Percentiles rank a stretch among this genome's conserved stretches.
Conservation (phyloP, 805 yeast species). For the Suhomyces kilbournensis region DNA sequence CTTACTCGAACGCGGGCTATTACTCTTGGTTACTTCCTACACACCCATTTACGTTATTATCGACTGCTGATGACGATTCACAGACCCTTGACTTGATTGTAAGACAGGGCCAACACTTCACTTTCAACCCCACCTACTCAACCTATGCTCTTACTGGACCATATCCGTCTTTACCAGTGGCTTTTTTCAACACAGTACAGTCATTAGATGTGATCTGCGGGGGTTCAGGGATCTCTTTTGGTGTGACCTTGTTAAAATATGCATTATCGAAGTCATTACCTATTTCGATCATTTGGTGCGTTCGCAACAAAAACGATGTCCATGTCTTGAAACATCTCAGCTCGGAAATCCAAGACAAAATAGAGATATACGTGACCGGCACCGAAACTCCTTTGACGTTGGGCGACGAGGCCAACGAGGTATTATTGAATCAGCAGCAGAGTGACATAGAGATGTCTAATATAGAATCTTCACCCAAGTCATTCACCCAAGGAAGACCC, state of each 20-base stretch:
- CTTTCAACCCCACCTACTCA: conserved; percentile 16
- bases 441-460: conserved; percentile 13
- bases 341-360: not conserved
- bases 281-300: conserved; percentile 54
- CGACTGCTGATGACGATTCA: conserved; percentile 36
- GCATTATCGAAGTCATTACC: conserved; percentile 22
- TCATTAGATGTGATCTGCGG: conserved; percentile 59
- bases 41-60: conserved; percentile 66
- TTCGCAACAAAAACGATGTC: conserved; percentile 45
- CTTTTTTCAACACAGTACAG: conserved; percentile 47
- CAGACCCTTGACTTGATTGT: conserved; percentile 42
- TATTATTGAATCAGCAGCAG: conserved; percentile 15
- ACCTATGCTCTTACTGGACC: conserved; percentile 30
- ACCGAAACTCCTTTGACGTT: conserved; percentile 1
- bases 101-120: conserved; percentile 31
- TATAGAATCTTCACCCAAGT: conserved; percentile 12
- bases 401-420: conserved; percentile 16
- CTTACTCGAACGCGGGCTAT: conserved; percentile 5
- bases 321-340: conserved; percentile 42
- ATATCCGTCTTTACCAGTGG: conserved; percentile 43
- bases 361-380: conserved; percentile 8
- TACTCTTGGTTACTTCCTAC: conserved; percentile 48
- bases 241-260: conserved; percentile 49
- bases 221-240: conserved; percentile 71
- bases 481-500: conserved; percentile 44